Evolutionary conservation across 768 basidiomycete species (phyloP), one percentile per base, ranked within the genome.

Genomic region (Zangia roseola): DNA sequence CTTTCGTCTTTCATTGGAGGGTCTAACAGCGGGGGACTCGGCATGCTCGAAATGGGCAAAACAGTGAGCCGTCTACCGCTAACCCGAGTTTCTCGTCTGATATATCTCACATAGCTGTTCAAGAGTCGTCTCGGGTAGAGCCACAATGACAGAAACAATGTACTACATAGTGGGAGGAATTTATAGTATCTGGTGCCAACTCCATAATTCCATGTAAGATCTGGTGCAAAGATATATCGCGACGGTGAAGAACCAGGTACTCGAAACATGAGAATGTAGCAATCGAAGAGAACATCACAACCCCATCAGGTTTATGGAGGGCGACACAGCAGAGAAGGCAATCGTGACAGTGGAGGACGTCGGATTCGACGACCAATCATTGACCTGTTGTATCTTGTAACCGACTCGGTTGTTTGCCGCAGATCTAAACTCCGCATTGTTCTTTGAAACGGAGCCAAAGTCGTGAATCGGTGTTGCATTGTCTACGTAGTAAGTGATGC

Each of bases 21-120:
- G 0, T 71, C 79, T 13, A 78, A 81, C 61, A 88, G 87, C 19
- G 86, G 88, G 34, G 88, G 89, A 1, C 63, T 93, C 35, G 62
- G 82, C 35, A 62, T 77, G 12, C 58, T 93, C 45, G 71, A 84
- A 72, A 60, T 78, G 35, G 68, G 61, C 0, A 14, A 28, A 40
- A 24, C 90, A 62, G 88, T 88, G 47, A 55, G 62, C 14, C n/a
- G 3, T 39, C 9, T 48, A 4, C 7, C 7, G 1, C 31, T 0
- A 13, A 19, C 24, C 12, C 33, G 5, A 1, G 2, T 38, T 9
- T 3, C 36, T 39, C 17, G n/a, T 16, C 38, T 40, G 25, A 52
- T 6, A 13, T 10, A 14, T 44, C 47, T 7, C 14, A 2, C 6
- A 3, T 17, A 61, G 59, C 24, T 59, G 43, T 40, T 59, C 31